Percentiles rank a stretch among this genome's conserved stretches.
These are phyloP conservation scores for Coprinellus aureogranulatus DNA, from an alignment of 768 basidiomycete genomes.

Conservation along the genomic window DNA sequence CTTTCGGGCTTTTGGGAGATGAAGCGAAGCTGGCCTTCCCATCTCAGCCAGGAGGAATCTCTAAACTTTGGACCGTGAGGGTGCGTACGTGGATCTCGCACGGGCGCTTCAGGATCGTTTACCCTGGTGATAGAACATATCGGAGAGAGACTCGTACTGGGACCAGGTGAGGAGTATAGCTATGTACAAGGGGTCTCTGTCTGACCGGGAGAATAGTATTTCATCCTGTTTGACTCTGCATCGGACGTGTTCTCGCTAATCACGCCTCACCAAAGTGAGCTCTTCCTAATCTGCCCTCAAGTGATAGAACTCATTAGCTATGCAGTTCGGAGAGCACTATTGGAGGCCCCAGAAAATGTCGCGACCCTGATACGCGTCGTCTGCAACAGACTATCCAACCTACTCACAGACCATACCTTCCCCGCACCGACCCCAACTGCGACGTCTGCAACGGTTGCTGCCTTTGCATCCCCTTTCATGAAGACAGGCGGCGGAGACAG, in stretches of 20 bases:
- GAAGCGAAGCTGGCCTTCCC: constrained; percentile 89
- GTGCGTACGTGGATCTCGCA: constrained; percentile 44
- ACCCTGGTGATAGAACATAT: constrained; percentile 55
- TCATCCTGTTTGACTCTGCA: constrained; percentile 81
- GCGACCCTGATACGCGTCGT: constrained; percentile 76
- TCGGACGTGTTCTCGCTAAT: constrained; percentile 91
- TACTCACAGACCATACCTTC: constrained; percentile 78
- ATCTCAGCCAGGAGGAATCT: constrained; percentile 75
- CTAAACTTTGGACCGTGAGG: constrained; percentile 68
- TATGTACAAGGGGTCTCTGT: neutral
- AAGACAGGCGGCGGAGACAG: constrained; percentile 55
- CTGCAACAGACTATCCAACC: constrained; percentile 65
- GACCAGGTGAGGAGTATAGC: constrained; percentile 60
- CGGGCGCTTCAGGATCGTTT: constrained; percentile 3
- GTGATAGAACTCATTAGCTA: constrained; percentile 5
- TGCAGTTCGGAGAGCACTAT: constrained; percentile 77
- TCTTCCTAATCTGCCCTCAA: neutral
- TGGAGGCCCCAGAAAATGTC: constrained; percentile 83
- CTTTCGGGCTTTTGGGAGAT: constrained; percentile 78
- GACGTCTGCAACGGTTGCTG: constrained; percentile 38
- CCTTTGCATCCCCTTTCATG: constrained; percentile 70
- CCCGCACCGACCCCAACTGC: constrained; percentile 56
- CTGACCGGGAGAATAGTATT: constrained; percentile 51
- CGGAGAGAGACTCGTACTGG: constrained; percentile 81
- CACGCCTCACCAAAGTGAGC: constrained; percentile 79